Evolutionary conservation across 2,329 filamentous ascomycete species (phyloP), one percentile per base, ranked within the genome.

Genomic region (Fonsecaea monophora): DNA sequence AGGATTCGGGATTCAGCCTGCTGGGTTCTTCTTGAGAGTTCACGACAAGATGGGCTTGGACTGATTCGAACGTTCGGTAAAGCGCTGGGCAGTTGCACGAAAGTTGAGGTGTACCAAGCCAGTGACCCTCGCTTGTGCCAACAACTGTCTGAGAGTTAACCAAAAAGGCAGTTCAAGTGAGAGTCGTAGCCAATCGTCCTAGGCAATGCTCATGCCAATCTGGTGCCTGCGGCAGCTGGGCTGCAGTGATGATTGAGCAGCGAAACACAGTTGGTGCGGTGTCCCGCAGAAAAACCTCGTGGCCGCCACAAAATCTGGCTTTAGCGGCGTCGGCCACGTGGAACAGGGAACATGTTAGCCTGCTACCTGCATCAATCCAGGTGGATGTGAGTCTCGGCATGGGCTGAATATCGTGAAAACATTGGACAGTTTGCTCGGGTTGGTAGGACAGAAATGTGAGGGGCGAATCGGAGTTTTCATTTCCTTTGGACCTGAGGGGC

Each of bases 231-330:
- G 21, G 7, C 45, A 50, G 45, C 45, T 50, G 45, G 45, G 45
- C 45, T 50, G 45, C 45, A 50, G 45, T 50, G 45, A 7, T 15
- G 18, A 2, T 55, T 55, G 12, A 8, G 53, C 53, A n/a, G 53
- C 37, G 53, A 18, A 35, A 37, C 53, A 32, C 6, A 32, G 30
- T 32, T 32, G 30, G 30, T 32, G n/a, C 53, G 12, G 21, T 42
- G 35, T 61, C 34, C 48, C 18, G 42, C 48, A 54, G 59, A 21
- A 61, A 35, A 37, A 53, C 48, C 59, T 54, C 59, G 59, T 61
- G 59, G 59, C 59, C 50, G 59, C 59, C 59, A 61, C 59, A 61
- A 61, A 34, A 40, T 15, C 55, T 40, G 55, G 48, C 34, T 32
- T 21, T 15, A 34, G 25, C 12, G 42, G 57, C 32, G 40, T 45